These are phyloP conservation scores for Cadophora sp. DNA, from an alignment of 2,329 filamentous ascomycete species.

Conservation along the genomic window DNA sequence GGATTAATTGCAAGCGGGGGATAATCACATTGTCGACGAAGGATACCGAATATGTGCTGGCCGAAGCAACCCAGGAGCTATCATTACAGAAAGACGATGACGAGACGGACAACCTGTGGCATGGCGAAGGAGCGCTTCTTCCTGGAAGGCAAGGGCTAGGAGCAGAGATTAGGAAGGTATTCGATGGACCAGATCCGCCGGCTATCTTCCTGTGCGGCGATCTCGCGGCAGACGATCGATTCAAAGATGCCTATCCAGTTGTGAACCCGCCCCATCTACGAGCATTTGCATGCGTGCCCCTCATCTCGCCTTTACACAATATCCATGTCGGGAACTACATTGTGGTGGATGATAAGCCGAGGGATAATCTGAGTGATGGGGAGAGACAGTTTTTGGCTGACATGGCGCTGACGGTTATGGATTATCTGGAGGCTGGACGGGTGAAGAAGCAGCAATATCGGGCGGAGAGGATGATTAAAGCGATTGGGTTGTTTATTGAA, in stretches of 20 bases:
- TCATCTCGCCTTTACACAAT: conserved; percentile 59
- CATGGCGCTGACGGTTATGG: conserved; percentile 61
- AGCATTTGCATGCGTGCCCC: conserved; percentile 67
- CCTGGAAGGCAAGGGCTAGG: conserved; percentile 26
- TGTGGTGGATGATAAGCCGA: conserved; percentile 63
- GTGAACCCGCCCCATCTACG: conserved; percentile 44
- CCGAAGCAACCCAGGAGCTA: conserved; percentile 38
- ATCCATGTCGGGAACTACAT: conserved; percentile 66
- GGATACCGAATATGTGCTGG: conserved; percentile 37
- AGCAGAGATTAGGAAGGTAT: conserved; percentile 31
- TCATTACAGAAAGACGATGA: conserved; percentile 40
- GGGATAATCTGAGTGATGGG: conserved; percentile 54
- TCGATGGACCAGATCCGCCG: conserved; percentile 28
- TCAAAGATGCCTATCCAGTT: conserved; percentile 47
- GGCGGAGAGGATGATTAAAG: conserved; percentile 60
- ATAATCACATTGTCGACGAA: conserved; percentile 49
- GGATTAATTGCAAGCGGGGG: conserved; percentile 53
- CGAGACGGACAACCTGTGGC: conserved; percentile 40
- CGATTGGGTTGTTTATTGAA: conserved; percentile 61
- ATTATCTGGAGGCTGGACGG: conserved; percentile 64
- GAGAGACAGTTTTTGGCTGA: conserved; percentile 62
- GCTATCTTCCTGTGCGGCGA: conserved; percentile 47
- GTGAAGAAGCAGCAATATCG: conserved; percentile 58
- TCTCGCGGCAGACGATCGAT: conserved; percentile 47
- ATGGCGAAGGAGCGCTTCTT: conserved; percentile 37